These are phyloP conservation scores for Cryptomeria japonica DNA, from an alignment of 75 land plant species.

Conservation along the genomic window DNA sequence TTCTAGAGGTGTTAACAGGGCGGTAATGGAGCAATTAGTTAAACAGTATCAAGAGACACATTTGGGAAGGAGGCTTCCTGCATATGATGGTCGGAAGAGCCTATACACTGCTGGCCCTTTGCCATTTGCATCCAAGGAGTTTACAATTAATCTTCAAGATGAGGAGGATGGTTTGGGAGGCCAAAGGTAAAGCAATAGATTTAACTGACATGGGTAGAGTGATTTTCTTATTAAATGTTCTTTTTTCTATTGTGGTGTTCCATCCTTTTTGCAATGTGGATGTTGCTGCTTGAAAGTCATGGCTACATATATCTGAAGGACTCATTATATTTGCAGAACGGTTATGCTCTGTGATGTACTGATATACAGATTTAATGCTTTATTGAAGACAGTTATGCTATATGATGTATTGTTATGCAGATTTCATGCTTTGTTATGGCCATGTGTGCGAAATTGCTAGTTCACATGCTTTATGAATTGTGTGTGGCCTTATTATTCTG, in stretches of 20 bases:
- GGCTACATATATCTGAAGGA: too few relatives aligned
- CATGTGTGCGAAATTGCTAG: not conserved
- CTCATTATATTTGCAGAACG: not conserved
- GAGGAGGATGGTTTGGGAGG: slow-evolving; percentile 76
- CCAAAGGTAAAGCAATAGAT: slow-evolving; percentile 29
- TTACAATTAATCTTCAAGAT: slow-evolving; percentile 58
- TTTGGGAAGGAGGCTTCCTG: slow-evolving; percentile 82
- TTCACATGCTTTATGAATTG: too few relatives aligned
- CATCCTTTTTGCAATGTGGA: not conserved
- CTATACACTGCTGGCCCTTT: slow-evolving; percentile 89
- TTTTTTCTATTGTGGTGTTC: not conserved
- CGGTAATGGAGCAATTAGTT: slow-evolving; percentile 81
- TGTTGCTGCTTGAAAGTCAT: not conserved
- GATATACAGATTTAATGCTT: not conserved
- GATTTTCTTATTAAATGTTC: not conserved
- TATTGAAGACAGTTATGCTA: not conserved
- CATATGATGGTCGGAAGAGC: slow-evolving; percentile 90
- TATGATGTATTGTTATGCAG: not conserved
- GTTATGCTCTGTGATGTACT: not conserved
- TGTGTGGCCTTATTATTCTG: not conserved
- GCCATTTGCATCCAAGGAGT: slow-evolving; percentile 72
- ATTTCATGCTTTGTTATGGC: not conserved
- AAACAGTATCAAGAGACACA: slow-evolving; percentile 55
- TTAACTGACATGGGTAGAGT: not conserved
- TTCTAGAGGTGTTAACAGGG: slow-evolving; percentile 80